Evolutionary conservation across 2,329 filamentous ascomycete genomes (phyloP), one percentile per base, ranked within the genome.

Genomic region (Orbilia brochopaga): DNA sequence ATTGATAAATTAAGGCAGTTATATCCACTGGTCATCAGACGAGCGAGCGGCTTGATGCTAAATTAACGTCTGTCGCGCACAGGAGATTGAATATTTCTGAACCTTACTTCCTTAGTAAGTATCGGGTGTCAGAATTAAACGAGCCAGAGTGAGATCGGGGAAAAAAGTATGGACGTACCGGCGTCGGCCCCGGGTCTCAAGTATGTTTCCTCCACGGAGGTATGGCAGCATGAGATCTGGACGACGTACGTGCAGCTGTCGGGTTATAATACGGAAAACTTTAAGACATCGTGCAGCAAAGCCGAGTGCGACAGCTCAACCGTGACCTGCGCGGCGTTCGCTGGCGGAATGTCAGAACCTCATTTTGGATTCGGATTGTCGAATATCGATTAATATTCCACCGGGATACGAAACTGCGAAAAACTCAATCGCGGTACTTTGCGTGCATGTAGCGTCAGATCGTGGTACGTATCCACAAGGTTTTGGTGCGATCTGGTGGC

Each of bases 141-240:
- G 27, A n/a, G n/a, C n/a, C n/a, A n/a, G 27, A 32, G 27, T 32
- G 27, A 32, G 27, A 32, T 32, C 27, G 27, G 27, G 27, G 8
- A 32, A 32, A 32, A 32, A 8, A 32, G 27, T n/a, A n/a, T n/a
- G n/a, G n/a, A n/a, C n/a, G n/a, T n/a, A n/a, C 27, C 27, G 8
- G 8, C 8, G 8, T 32, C 27, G 27, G 8, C 8, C n/a, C 27
- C 27, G 27, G 27, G 27, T 32, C 27, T 32, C 27, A 8, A 32
- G 3, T 32, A 8, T 32, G 27, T 32, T 32, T 32, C 27, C 27
- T 32, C 4, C 27, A 32, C 4, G 13, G 17, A 15, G 40, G 44
- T 19, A 48, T 23, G 44, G 19, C 44, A 11, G 44, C 44, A 48
- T 10, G 44, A 48, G 44, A 48, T 48, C 19, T 11, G 44, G 44